Base-by-base conservation (phyloP, 306 rosid species). In the Citrullus amarus region DNA sequence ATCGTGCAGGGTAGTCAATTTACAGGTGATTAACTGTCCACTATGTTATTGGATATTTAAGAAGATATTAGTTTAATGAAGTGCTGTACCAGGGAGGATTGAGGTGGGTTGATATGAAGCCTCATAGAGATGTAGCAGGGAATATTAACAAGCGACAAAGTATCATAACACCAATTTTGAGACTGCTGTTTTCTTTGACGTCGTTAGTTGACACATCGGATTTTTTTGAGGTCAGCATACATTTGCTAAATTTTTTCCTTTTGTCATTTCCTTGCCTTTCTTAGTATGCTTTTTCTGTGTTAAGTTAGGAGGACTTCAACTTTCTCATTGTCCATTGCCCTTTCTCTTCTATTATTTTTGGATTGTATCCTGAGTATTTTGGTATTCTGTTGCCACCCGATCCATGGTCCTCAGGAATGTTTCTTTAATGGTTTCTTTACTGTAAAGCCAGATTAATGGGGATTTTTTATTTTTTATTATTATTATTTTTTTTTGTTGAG, bases 151-250 rank as follows among this genome's bases (percentile, higher is more conserved):
- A 90, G 86, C 93, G 88, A 81, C 82, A 88, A 51, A 84, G 85
- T 93, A 84, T 95, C 57, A 79, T 87, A 53, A 86, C 88, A 73
- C 97, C 97, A 7, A 83, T 85, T 74, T 86, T 92, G 86, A 89
- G 98, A 92, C 85, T 95, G 81, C 93, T 92, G 78, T 86, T 83
- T 83, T 89, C 98, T 51, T 81, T 92, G 67, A 89, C 97, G 17
- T 95, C 96, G 57, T 86, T 91, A 87, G 90, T 95, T 66, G 95
- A 95, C 78, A 81, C 93, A 61, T 89, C 97, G 28, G 96, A 91
- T 34, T 90, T 85, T 89, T 82, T 91, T 68, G 98, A 95, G 98
- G 98, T 95, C 77, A 86, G 94, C 56, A 66, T 77, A 62, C 76
- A 56, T 60, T 80, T 20, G 50, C 76, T 17, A 44, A 13, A 34